Conservation (phyloP, 257 asterid species). For the Buddleja alternifolia region DNA sequence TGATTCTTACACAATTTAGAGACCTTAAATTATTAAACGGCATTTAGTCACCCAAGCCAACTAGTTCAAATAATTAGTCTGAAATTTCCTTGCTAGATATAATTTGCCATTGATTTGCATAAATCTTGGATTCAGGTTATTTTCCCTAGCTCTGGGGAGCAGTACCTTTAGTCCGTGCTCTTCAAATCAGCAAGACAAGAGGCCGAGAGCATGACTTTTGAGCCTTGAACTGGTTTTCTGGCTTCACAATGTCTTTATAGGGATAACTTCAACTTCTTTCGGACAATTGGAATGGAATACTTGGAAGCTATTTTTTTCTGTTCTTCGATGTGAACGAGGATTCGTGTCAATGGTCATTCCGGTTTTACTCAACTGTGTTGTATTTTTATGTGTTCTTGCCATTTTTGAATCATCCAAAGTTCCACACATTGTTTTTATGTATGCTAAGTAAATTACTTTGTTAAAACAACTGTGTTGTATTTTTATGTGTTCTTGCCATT, state of each 20-base stretch:
- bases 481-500: background rate
- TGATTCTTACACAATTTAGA: no score
- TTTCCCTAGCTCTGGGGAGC: slow-evolving; percentile 63
- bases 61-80: background rate
- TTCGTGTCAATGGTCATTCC: background rate
- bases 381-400: background rate
- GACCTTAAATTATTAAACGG: no score
- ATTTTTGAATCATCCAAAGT: background rate
- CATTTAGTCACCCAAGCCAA: background rate
- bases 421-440: no score
- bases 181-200: slow-evolving; percentile 53
- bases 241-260: background rate
- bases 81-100: background rate
- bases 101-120: no score
- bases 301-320: background rate
- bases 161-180: slow-evolving; percentile 57
- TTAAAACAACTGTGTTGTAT: background rate
- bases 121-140: slow-evolving; percentile 38
- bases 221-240: slow-evolving; percentile 21
- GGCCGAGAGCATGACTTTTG: slow-evolving; percentile 45
- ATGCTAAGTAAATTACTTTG: no score
- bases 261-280: background rate
- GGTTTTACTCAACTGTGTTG: background rate
- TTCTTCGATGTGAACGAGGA: background rate
- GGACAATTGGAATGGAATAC: background rate